Conservation (phyloP, 345 rosid genomes). For the Hypericum perforatum region DNA sequence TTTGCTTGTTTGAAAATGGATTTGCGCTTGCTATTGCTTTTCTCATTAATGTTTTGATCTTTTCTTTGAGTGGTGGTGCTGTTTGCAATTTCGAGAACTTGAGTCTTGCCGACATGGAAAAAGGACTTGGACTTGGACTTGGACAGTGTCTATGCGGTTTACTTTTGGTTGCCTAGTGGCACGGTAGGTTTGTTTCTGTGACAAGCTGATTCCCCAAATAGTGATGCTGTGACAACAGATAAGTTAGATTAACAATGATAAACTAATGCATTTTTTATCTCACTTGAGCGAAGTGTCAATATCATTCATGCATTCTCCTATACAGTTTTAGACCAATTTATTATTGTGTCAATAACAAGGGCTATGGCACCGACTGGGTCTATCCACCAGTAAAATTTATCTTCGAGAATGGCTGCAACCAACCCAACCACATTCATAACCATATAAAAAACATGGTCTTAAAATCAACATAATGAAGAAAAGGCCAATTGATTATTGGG, state of each 20-base stretch:
- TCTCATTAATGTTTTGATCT: conserved; percentile 78
- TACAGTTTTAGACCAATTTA: conserved; percentile 83
- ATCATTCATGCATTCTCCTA: conserved; percentile 70
- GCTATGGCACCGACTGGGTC: conserved; percentile 79
- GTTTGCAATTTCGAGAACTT: conserved; percentile 61
- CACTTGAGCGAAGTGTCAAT: too few species aligned
- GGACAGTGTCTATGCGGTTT: conserved; percentile 73
- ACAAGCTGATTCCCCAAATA: too few species aligned
- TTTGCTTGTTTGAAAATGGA: conserved; percentile 78
- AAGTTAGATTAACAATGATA: not conserved
- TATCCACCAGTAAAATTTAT: conserved; percentile 75
- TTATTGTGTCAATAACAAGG: conserved; percentile 72
- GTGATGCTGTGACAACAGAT: too few species aligned
- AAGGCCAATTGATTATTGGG: not conserved
- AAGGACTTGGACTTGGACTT: conserved; percentile 70
- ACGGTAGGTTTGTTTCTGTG: too few species aligned
- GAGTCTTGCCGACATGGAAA: conserved; percentile 47
- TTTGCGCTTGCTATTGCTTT: conserved; percentile 73
- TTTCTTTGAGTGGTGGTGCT: conserved; percentile 84
- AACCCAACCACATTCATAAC: conserved; percentile 78
- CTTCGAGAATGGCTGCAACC: conserved; percentile 72
- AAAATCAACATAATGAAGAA: conserved; percentile 6
- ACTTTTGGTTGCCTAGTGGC: conserved; percentile 51
- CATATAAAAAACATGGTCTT: conserved; percentile 93
- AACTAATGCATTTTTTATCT: too few species aligned